These are phyloP conservation scores for Cicer pinnatifidum DNA, from an alignment of 306 rosid genomes.

Conservation along the genomic window DNA sequence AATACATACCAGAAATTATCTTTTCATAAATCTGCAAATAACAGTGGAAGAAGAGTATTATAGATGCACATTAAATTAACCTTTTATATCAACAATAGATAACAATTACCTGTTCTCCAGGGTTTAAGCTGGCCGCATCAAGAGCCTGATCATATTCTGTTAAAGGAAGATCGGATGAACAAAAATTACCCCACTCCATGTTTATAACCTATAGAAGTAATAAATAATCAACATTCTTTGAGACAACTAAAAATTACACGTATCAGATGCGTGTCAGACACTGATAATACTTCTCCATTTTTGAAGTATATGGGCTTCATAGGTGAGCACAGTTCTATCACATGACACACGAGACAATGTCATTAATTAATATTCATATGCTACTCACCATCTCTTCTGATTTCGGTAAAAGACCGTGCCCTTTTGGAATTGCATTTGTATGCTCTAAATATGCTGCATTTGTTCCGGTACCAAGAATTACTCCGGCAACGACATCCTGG, in stretches of 20 bases:
- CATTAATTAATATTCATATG: slow-evolving; percentile 17
- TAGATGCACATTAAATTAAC: slow-evolving; percentile 17
- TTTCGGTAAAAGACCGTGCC: slow-evolving; percentile 82
- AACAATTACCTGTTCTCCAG: slow-evolving; percentile 88
- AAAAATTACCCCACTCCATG: slow-evolving; percentile 99
- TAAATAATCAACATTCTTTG: slow-evolving; percentile 15
- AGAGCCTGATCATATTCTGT: slow-evolving; percentile 82
- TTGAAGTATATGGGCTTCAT: too few species aligned
- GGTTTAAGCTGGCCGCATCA: slow-evolving; percentile 84
- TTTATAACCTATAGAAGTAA: slow-evolving; percentile 74
- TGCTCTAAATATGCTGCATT: slow-evolving; percentile 94
- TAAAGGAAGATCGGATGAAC: slow-evolving; percentile 85
- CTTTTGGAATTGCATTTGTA: slow-evolving; percentile 90
- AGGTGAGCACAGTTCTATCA: background rate
- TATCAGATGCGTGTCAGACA: too few species aligned
- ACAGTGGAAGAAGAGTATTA: slow-evolving; percentile 40
- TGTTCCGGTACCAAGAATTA: slow-evolving; percentile 97
- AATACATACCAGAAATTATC: slow-evolving; percentile 95
- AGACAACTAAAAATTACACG: background rate
- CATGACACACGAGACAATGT: background rate
- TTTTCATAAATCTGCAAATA: slow-evolving; percentile 84
- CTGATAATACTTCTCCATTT: too few species aligned
- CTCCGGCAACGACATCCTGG: slow-evolving; percentile 82
- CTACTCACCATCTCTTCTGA: slow-evolving; percentile 93
- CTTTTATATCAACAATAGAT: slow-evolving; percentile 20